Percentiles rank a stretch among this genome's conserved stretches.
Evolutionary conservation across 108 stramenopile genomes (phyloP).

Genomic region (Skeletonema costatum): DNA sequence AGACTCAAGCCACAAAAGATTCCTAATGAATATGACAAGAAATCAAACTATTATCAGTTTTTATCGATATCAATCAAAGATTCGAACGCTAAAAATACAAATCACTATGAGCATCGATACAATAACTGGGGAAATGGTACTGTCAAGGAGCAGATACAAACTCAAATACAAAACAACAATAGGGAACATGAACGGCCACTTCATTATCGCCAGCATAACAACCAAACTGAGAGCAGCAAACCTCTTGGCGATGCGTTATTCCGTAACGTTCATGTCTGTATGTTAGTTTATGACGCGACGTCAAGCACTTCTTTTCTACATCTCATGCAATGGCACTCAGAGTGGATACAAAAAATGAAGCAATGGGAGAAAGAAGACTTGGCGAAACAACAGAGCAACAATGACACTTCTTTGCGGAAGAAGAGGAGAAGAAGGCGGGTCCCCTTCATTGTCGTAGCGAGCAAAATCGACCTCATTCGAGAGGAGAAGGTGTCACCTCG

Average conservation of each 20-base stretch:
- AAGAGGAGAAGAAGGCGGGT: constrained; percentile 29
- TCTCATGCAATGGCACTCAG: constrained; percentile 74
- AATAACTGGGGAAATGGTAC: constrained; percentile 25
- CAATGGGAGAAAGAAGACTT: constrained; percentile 16
- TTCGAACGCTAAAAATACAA: not conserved
- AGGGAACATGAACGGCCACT: constrained; percentile 26
- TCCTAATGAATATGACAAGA: constrained; percentile 4
- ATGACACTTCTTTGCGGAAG: not conserved
- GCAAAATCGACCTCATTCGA: constrained; percentile 73
- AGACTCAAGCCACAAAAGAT: constrained; percentile 17
- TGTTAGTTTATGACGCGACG: constrained; percentile 83
- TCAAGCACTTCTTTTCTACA: constrained; percentile 75
- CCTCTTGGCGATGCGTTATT: constrained; percentile 62
- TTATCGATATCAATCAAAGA: constrained; percentile 17
- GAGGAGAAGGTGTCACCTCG: constrained; percentile 6
- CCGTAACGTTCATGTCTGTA: constrained; percentile 65
- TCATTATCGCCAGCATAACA: not conserved
- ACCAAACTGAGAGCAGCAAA: not conserved
- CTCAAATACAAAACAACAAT: constrained; percentile 13
- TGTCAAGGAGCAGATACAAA: not conserved
- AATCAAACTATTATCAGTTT: constrained; percentile 29
- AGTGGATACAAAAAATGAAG: constrained; percentile 55
- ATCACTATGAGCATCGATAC: constrained; percentile 24
- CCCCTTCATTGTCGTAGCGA: constrained; percentile 80
- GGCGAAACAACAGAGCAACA: not conserved